These are phyloP conservation scores for Eucalyptus marginata DNA, from an alignment of 345 rosid genomes.

Conservation along the genomic window DNA sequence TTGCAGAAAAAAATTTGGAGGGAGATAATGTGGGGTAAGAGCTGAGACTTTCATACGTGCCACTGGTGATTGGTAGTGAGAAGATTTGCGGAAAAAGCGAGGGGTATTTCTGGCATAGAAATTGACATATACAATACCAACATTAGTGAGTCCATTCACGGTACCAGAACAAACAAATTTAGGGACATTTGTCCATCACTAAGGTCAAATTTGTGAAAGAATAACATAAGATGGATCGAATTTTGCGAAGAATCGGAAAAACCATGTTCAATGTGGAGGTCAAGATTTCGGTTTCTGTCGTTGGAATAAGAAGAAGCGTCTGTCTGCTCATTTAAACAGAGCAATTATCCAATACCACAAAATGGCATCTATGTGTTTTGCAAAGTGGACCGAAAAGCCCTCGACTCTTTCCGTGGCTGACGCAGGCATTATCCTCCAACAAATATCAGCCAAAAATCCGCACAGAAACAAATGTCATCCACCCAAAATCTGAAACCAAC, in stretches of 20 bases:
- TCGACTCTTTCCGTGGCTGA: constrained; percentile 1
- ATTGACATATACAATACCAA: background rate
- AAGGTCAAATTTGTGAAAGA: background rate
- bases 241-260: background rate
- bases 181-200: background rate
- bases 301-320: background rate
- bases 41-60: background rate
- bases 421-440: constrained; percentile 30
- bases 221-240: background rate
- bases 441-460: constrained; percentile 31
- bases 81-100: background rate
- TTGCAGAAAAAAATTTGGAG: background rate
- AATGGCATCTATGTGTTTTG: background rate
- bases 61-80: background rate
- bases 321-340: background rate
- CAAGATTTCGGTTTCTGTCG: background rate
- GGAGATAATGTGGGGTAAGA: constrained; percentile 29
- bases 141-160: background rate
- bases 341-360: background rate
- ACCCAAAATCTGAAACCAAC: constrained; percentile 15
- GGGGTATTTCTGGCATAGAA: background rate
- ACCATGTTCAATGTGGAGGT: background rate
- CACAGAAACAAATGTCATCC: constrained; percentile 19
- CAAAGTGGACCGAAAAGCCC: constrained; percentile 11
- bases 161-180: background rate